Base-by-base conservation (phyloP, 163 green algal species). In the Volvox carteri region DNA sequence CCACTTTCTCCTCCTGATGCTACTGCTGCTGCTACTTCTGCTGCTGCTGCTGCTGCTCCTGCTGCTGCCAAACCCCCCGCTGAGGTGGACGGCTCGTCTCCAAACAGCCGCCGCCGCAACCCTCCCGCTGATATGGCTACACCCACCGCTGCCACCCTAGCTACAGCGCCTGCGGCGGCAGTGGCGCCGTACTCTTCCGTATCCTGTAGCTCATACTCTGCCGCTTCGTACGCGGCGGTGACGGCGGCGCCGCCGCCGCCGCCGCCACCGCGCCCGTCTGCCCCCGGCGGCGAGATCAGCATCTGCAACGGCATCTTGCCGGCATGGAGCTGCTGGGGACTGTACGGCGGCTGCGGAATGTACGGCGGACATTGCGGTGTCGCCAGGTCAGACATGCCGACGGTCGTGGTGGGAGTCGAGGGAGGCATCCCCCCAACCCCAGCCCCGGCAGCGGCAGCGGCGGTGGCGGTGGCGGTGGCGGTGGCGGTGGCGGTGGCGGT, bases 231-330 rank as follows among this genome's bases (percentile, higher is more conserved):
- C 12, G 21, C 39, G 4, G 70, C n/a, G n/a, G n/a, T 39, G 1
- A 46, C 16, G 39, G 11, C 25, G 21, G 72, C 72, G 41, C 41
- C 39, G 72, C 41, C 41, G 37, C 23, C 11, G n/a, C 16, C 41
- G 72, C 39, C 41, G 37, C 68, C 68, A 2, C 8, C 37, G 35
- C 28, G 44, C 0, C 44, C 28, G 0, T n/a, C 73, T n/a, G n/a
- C n/a, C n/a, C n/a, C n/a, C n/a, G n/a, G n/a, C 4, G 73, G 73
- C 0, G 73, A 81, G 9, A 81, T 62, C 28, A 81, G 73, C 73
- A 81, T 81, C 68, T 52, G 68, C 7, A n/a, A 12, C 35, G 68
- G 68, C 68, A 77, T 74, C 62, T 74, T 74, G 62, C 12, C 62
- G 58, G 19, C 58, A 21, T 7, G 62, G n/a, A 33, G 23, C 28